Evolutionary conservation across 208 protist genomes (phyloP).

Genomic region (Leishmania martiniquensis): DNA sequence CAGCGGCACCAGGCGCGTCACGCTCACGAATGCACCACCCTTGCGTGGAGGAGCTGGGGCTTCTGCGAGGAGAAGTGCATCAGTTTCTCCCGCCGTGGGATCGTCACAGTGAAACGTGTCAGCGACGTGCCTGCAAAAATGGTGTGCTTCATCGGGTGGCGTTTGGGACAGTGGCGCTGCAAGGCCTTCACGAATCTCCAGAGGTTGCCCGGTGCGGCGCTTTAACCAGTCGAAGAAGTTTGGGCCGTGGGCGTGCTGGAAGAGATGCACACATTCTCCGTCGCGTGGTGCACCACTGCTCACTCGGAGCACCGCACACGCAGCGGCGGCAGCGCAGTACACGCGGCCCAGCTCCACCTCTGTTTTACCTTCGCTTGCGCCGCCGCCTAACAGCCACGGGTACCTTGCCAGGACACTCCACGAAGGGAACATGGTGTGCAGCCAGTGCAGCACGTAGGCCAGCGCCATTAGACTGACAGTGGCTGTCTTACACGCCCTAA

Average conservation of each 20-base stretch:
- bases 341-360: not conserved
- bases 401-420: not conserved
- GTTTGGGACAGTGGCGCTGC: not conserved
- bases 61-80: too few species aligned
- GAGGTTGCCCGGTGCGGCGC: conserved; percentile 1
- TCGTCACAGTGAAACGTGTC: not conserved
- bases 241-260: not conserved
- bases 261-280: not conserved
- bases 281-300: conserved; percentile 18
- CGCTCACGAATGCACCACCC: not conserved
- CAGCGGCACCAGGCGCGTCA: conserved; percentile 13
- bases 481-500: conserved; percentile 1
- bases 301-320: conserved; percentile 22
- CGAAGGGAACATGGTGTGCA: conserved; percentile 14
- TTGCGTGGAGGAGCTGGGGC: not conserved
- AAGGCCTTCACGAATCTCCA: not conserved
- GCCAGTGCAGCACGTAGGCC: conserved; percentile 20
- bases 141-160: not conserved
- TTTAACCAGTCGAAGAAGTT: conserved; percentile 22
- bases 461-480: conserved; percentile 10
- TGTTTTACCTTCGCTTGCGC: not conserved
- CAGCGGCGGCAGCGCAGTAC: conserved; percentile 18
- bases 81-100: not conserved
- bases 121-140: not conserved
- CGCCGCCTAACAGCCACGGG: conserved; percentile 23